Percentiles rank a stretch among this genome's conserved stretches.
These are phyloP conservation scores for Raphanus hybrid DNA, from an alignment of 441 rosid genomes.

Conservation along the genomic window DNA sequence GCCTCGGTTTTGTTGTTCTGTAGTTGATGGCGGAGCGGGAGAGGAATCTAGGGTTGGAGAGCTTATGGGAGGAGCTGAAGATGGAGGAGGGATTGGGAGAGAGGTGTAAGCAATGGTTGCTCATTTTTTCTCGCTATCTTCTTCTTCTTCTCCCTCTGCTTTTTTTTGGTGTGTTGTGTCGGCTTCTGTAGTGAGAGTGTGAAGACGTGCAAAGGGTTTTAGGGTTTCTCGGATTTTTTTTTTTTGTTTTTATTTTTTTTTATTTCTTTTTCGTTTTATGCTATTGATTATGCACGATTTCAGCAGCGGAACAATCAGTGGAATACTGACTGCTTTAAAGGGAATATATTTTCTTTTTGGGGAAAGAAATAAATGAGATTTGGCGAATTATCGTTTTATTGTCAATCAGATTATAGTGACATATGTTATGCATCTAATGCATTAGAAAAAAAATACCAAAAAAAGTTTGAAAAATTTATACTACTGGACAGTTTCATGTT, in stretches of 20 bases:
- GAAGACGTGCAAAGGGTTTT: conserved; percentile 30
- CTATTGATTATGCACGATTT: background rate
- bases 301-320: background rate
- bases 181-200: conserved; percentile 29
- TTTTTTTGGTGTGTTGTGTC: background rate
- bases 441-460: too few relatives aligned
- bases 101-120: conserved; percentile 48
- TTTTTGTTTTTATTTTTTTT: background rate
- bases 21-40: conserved; percentile 35
- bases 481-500: too few relatives aligned
- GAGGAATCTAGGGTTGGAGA: conserved; percentile 36
- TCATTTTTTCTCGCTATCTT: conserved; percentile 38
- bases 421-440: background rate
- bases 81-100: conserved; percentile 40
- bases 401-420: background rate
- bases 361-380: background rate
- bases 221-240: conserved; percentile 32
- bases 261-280: background rate
- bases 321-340: background rate
- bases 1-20: conserved; percentile 12
- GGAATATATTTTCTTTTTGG: background rate
- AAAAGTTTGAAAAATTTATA: too few relatives aligned
- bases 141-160: background rate
- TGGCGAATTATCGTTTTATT: background rate
- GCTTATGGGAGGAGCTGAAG: conserved; percentile 19